These are phyloP conservation scores for Bryoglossum gracile DNA, from an alignment of 495 filamentous ascomycete genomes.

Conservation along the genomic window DNA sequence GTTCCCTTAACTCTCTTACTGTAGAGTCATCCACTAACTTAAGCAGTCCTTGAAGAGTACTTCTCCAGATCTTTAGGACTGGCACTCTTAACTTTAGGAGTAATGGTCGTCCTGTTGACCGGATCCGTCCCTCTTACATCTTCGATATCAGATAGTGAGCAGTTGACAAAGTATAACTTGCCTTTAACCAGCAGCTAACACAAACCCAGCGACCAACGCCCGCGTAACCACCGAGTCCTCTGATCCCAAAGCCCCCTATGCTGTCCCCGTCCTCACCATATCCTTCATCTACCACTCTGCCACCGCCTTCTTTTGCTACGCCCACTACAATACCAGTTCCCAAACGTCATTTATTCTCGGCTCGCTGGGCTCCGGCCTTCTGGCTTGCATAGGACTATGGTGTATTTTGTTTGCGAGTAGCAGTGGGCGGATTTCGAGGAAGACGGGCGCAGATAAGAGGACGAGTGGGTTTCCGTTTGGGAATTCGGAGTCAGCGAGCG, in stretches of 20 bases:
- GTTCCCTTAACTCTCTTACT: conserved; percentile 19
- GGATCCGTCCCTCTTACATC: conserved; percentile 68
- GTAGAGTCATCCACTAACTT: neutral
- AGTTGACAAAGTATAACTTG: too few species aligned
- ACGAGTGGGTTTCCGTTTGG: conserved; percentile 77
- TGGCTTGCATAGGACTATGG: conserved; percentile 64
- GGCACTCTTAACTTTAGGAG: conserved; percentile 55
- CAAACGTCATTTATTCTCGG: conserved; percentile 50
- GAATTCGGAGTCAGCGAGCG: conserved; percentile 50
- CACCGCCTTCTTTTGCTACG: conserved; percentile 62
- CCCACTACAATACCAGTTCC: conserved; percentile 46
- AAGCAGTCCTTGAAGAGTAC: conserved; percentile 61
- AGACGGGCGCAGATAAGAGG: conserved; percentile 72
- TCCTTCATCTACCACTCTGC: conserved; percentile 57
- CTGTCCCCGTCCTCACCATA: conserved; percentile 57
- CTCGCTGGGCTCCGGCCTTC: conserved; percentile 38
- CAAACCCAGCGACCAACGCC: conserved; percentile 10
- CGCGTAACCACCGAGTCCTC: conserved; percentile 36
- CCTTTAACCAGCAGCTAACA: too few species aligned
- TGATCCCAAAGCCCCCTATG: conserved; percentile 58
- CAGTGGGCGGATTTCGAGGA: conserved; percentile 53
- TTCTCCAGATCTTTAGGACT: conserved; percentile 64
- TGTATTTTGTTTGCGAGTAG: conserved; percentile 65
- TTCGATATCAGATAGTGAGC: conserved; percentile 20
- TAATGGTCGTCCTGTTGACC: conserved; percentile 60